These are phyloP conservation scores for Amylostereum chailletii DNA, from an alignment of 1,284 basidiomycete genomes.

Conservation along the genomic window DNA sequence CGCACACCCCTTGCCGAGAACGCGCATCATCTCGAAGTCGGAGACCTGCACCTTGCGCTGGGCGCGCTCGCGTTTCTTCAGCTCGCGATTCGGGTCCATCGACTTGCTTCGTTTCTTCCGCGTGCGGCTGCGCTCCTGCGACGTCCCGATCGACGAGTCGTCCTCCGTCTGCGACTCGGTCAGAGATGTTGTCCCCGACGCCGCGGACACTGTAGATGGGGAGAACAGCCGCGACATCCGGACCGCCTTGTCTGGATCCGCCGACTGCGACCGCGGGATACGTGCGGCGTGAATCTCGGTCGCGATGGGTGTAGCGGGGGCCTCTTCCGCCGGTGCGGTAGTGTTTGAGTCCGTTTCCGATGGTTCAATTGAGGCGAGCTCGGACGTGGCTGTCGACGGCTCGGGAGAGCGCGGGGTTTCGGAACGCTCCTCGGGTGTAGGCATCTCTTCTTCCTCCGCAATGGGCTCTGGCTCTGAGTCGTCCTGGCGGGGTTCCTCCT, in stretches of 20 bases:
- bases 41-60: constrained; percentile 70
- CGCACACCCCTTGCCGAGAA: constrained; percentile 93
- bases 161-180: constrained; percentile 36
- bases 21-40: constrained; percentile 95
- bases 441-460: constrained; percentile 9
- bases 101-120: constrained; percentile 55
- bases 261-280: constrained; percentile 67
- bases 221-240: constrained; percentile 49
- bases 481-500: constrained; percentile 24
- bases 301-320: constrained; percentile 29
- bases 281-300: constrained; percentile 24
- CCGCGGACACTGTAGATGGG: constrained; percentile 15
- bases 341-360: constrained; percentile 6
- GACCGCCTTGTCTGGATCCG: constrained; percentile 54
- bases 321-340: constrained; percentile 17
- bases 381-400: constrained; percentile 6
- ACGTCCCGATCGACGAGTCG: constrained; percentile 56
- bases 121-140: constrained; percentile 22
- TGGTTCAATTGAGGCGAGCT: constrained; percentile 7
- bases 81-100: constrained; percentile 36
- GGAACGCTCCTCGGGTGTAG: constrained; percentile 13
- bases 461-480: constrained; percentile 9
- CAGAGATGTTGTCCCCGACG: constrained; percentile 40
- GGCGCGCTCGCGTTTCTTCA: constrained; percentile 33
- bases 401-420: constrained; percentile 18